These are phyloP conservation scores for Solanum neorickii DNA, from an alignment of 257 asterid species.

Conservation along the genomic window DNA sequence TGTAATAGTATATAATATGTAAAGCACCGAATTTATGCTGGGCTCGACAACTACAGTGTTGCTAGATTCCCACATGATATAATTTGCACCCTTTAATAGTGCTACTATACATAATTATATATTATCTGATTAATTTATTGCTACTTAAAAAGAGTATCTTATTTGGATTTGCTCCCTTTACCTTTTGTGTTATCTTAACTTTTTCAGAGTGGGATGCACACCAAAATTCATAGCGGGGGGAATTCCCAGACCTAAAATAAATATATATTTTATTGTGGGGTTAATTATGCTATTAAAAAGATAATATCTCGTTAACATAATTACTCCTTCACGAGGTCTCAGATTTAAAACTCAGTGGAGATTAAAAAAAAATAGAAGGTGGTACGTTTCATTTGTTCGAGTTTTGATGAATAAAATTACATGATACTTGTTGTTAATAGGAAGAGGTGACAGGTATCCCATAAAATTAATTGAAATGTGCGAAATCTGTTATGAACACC, in stretches of 20 bases:
- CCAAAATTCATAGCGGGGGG: background rate
- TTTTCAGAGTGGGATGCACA: slow-evolving; percentile 9
- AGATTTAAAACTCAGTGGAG: background rate
- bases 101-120: background rate
- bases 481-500: background rate
- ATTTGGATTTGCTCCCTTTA: slow-evolving; percentile 19
- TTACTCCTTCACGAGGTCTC: background rate
- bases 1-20: background rate
- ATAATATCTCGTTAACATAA: background rate
- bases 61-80: background rate
- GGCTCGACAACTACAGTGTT: background rate
- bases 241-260: background rate
- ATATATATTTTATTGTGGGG: background rate
- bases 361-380: background rate
- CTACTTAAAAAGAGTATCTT: slow-evolving; percentile 8
- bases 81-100: background rate
- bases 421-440: no score
- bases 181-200: slow-evolving; percentile 5
- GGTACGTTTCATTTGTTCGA: fast-evolving
- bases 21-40: background rate
- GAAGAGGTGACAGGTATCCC: fast-evolving
- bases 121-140: background rate
- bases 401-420: background rate
- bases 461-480: no score
- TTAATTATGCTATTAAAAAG: background rate